A percentile compares a stretch with the other conserved stretches of the same genome.
phyloP scores from a whole-genome alignment of 345 rosid species.

The Camelina sativa region DNA sequence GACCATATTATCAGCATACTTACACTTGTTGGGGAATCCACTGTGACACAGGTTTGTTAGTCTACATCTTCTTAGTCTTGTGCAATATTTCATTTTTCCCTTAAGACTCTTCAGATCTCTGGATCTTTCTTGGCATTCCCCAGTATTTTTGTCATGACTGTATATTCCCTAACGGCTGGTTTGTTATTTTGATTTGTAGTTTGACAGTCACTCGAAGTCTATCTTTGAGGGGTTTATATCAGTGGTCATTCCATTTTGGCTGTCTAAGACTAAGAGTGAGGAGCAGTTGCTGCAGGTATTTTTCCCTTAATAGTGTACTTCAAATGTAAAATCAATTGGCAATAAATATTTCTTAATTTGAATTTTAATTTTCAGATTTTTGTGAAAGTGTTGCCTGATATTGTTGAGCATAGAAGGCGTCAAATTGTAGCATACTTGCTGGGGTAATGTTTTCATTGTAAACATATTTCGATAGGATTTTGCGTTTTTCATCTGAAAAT shows the following conservation, averaged over 20 bases:
- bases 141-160: conserved; percentile 6
- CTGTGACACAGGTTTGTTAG: conserved; percentile 76
- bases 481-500: conserved; percentile 11
- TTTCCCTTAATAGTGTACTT: background rate
- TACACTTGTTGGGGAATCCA: conserved; percentile 75
- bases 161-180: conserved; percentile 3
- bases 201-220: conserved; percentile 71
- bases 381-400: conserved; percentile 74
- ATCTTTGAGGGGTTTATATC: conserved; percentile 84
- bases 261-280: conserved; percentile 56
- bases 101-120: conserved; percentile 3
- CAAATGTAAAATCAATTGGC: conserved; percentile 10
- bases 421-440: conserved; percentile 67
- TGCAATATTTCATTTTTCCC: conserved; percentile 1
- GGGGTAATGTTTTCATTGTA: conserved; percentile 55
- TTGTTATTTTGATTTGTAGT: conserved; percentile 48
- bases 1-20: conserved; percentile 69
- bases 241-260: conserved; percentile 82
- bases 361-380: conserved; percentile 61
- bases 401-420: conserved; percentile 79
- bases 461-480: conserved; percentile 10
- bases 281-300: conserved; percentile 79
- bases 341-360: conserved; percentile 11
- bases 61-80: conserved; percentile 11
- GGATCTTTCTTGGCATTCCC: background rate